A percentile compares a stretch with the other conserved stretches of the same genome.
phyloP scores from a whole-genome alignment of 1,284 basidiomycete genomes.

The Microbotryum lychnidis-dioicae region DNA sequence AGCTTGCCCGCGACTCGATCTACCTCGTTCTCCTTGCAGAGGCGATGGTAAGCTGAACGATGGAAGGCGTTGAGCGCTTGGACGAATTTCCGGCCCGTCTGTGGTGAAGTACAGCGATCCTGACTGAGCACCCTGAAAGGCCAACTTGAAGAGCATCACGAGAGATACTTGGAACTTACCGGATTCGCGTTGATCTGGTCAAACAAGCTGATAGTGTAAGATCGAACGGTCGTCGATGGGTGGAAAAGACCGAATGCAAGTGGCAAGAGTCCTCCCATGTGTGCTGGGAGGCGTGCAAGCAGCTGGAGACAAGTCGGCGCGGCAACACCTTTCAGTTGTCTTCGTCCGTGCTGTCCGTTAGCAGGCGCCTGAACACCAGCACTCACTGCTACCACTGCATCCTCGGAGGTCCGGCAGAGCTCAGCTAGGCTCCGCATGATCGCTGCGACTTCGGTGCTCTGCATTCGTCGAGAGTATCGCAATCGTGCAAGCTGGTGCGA shows the following conservation, averaged over 20 bases:
- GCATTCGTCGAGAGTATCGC: conserved; percentile 54
- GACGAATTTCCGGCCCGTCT: conserved; percentile 80
- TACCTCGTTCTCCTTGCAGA: conserved; percentile 31
- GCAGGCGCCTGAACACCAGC: background rate
- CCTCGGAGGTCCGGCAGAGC: conserved; percentile 65
- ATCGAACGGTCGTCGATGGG: conserved; percentile 62
- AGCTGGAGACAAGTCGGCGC: conserved; percentile 49
- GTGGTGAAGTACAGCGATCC: background rate
- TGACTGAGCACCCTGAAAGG: background rate
- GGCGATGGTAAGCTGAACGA: conserved; percentile 54
- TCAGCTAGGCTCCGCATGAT: conserved; percentile 68
- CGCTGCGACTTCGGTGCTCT: conserved; percentile 57
- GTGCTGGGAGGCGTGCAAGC: conserved; percentile 64
- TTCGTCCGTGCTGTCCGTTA: background rate
- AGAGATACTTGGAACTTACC: conserved; percentile 47
- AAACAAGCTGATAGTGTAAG: conserved; percentile 72
- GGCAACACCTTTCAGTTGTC: background rate
- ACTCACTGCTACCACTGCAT: conserved; percentile 70
- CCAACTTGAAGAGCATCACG: conserved; percentile 10
- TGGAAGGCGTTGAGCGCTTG: conserved; percentile 84
- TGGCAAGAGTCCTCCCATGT: conserved; percentile 73
- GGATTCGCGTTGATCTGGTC: conserved; percentile 65
- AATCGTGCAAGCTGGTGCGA: conserved; percentile 63
- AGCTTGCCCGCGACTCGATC: background rate
- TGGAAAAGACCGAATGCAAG: conserved; percentile 86